Conservation (phyloP, 106 monocot species). For the Vanilla planifolia region DNA sequence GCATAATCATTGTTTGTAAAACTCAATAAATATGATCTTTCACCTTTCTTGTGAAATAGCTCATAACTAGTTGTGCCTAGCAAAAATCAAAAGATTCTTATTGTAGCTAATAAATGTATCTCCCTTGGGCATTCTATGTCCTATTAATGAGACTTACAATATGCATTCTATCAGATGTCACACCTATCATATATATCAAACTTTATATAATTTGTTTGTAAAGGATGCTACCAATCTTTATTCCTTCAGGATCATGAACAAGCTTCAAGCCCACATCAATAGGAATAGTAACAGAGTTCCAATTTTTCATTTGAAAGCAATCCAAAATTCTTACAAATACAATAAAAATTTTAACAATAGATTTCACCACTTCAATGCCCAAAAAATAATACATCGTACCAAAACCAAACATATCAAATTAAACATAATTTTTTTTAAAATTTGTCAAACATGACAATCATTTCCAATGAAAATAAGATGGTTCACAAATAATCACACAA, state of each 20-base stretch:
- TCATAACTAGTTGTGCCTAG: constrained; percentile 18
- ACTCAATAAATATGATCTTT: constrained; percentile 12
- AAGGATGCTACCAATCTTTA: not conserved
- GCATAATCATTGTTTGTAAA: constrained; percentile 22
- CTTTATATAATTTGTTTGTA: too few relatives aligned
- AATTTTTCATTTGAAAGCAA: too few relatives aligned
- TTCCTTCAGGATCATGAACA: too few relatives aligned
- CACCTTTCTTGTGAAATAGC: constrained; percentile 14
- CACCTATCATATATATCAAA: too few relatives aligned
- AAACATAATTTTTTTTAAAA: not conserved
- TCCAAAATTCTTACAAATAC: too few relatives aligned
- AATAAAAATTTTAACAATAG: not conserved
- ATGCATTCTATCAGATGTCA: too few relatives aligned
- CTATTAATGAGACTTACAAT: too few relatives aligned
- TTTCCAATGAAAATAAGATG: not conserved
- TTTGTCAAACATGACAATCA: not conserved
- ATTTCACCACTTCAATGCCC: not conserved
- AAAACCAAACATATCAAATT: constrained; percentile 1
- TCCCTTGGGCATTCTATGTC: too few relatives aligned
- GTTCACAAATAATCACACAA: not conserved
- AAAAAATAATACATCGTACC: not conserved
- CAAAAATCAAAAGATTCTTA: constrained; percentile 17
- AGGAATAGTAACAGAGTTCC: too few relatives aligned
- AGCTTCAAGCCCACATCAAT: too few relatives aligned
- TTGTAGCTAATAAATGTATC: constrained; percentile 2